Base-by-base conservation (phyloP, 352 stramenopile genomes). In the Phytopythium montanum region DNA sequence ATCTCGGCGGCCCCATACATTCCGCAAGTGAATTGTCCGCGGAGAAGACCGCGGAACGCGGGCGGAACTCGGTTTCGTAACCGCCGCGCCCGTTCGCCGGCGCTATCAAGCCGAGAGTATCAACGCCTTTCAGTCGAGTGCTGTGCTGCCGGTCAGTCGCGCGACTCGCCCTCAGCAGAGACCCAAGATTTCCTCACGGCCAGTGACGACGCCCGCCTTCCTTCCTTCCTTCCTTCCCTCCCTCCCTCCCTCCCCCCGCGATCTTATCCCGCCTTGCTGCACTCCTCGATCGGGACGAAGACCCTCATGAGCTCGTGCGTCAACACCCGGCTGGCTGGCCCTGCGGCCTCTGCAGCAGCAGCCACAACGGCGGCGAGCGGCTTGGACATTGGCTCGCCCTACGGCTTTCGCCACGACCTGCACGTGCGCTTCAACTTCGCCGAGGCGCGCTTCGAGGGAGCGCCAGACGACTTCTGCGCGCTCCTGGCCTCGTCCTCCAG, bases 361-460 rank as follows among this genome's bases (percentile, higher is more conserved):
- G 73, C 64, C 56, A 60, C 51, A 34, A 68, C 62, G n/a, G 65
- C 65, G 14, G 73, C 74, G 8, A 73, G 68, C 0, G 71, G 69
- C 53, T 66, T 80, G 39, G 80, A 87, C 58, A 94, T 96, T 59
- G 79, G 85, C 7, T 68, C 79, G 34, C 87, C 87, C 21, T 94
- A 86, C 62, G 85, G 65, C 48, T 75, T 95, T 34, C 79, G 84
- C 25, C 87, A 95, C 57, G 84, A 93, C 64, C 68, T 95, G 49
- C 86, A 95, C 63, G 83, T 96, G 38, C 75, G 80, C 60, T 97
- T 94, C 75, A 95, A 97, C 68, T 92, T 84, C 61, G 66, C 88
- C 38, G 78, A 90, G 45, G 85, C 85, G n/a, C 75, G 87, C 13
- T 96, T 92, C 62, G 88, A 96, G 58, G 88, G 88, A 34, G 75